Evolutionary conservation across 345 rosid genomes (phyloP), one percentile per base, ranked within the genome.

Genomic region (Chamaenerion angustifolium): DNA sequence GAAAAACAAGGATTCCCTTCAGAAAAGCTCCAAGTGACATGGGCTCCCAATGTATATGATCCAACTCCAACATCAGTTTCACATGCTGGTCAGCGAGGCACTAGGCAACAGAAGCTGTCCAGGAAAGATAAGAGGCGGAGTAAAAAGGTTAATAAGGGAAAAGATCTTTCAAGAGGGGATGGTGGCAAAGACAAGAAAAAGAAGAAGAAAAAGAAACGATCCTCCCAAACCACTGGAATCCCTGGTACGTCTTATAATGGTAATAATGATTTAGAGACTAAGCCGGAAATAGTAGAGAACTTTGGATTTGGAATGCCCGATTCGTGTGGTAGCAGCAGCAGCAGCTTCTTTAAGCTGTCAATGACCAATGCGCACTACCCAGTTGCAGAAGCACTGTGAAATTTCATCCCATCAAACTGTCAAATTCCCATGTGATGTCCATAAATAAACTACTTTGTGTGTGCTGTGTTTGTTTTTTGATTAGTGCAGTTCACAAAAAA

Each of bases 11-110:
- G 81, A 10, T 64, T 56, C 41, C 18, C 78, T 21, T 70, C 76
- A 3, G 61, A 41, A 67, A 73, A 71, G 55, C 61, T 76, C 40
- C 65, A 41, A 16, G 88, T 92, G 49, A 65, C 73, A 56, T 92
- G 96, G 98, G 90, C 96, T 3, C 72, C 77, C 23, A 95, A 92
- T 23, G 96, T 92, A 46, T 82, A 84, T 54, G 98, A 92, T 64
- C 98, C 98, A 11, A 68, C 64, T 42, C 96, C 96, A 10, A 71
- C 89, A 7, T 73, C 82, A 11, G 65, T 71, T 15, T 76, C 84
- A 11, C 96, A 87, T 63, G 61, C 88, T 0, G 68, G 68, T 5
- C 76, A 73, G 43, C 59, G 71, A 62, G 62, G 64, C 65, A 63
- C 67, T 48, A 84, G 66, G 52, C 81, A 65, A 51, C 84, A 71